These are phyloP conservation scores for Panicum hallii DNA, from an alignment of 202 grass and related monocot species.

Conservation along the genomic window DNA sequence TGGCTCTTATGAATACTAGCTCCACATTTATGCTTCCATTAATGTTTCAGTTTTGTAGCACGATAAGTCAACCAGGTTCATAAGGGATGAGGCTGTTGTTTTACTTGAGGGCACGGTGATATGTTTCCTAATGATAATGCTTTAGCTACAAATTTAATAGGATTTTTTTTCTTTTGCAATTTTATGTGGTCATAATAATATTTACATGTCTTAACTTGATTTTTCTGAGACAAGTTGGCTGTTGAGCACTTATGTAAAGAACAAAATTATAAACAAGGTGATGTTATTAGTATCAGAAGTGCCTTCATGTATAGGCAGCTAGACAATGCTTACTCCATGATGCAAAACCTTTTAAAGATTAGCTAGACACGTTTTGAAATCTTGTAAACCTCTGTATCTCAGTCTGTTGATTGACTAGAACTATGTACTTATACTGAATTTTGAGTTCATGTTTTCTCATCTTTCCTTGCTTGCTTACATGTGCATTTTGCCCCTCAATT, in stretches of 20 bases:
- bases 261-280: background rate
- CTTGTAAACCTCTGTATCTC: background rate
- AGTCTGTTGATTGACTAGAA: background rate
- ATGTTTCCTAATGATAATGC: slow-evolving; percentile 1
- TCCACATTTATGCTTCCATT: background rate
- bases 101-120: background rate
- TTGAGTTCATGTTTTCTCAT: background rate
- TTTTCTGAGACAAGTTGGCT: slow-evolving; percentile 15
- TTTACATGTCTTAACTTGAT: background rate
- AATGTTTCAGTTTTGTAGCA: background rate
- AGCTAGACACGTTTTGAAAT: slow-evolving; percentile 16
- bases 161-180: background rate
- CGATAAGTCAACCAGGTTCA: background rate
- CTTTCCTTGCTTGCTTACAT: background rate
- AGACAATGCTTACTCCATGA: background rate
- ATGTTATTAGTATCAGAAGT: slow-evolving; percentile 1
- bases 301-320: background rate
- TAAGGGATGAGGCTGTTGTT: slow-evolving; percentile 6
- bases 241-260: slow-evolving; percentile 1
- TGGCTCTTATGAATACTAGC: background rate
- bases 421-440: background rate
- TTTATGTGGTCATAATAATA: slow-evolving; percentile 6
- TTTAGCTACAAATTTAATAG: background rate
- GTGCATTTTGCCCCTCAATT: background rate
- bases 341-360: background rate